phyloP scores from a whole-genome alignment of 176 grass and related monocot species.

The Calamus simplicifolius region DNA sequence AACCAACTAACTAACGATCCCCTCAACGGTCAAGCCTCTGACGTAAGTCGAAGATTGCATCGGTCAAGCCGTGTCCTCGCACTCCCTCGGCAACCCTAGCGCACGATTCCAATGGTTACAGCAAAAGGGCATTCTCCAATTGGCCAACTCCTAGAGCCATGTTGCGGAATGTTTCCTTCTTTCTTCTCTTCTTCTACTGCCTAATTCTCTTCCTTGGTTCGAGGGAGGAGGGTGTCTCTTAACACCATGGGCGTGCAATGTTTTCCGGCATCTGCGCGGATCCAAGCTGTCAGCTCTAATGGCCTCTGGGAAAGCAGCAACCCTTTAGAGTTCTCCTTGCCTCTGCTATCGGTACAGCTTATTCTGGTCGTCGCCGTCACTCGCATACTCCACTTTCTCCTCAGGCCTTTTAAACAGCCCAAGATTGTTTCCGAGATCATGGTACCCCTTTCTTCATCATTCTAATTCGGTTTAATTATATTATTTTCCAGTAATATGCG shows the following conservation, averaged over 20 bases:
- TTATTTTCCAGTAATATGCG: no score
- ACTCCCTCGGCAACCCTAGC: no score
- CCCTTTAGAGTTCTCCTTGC: slow-evolving; percentile 47
- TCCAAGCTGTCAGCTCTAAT: slow-evolving; percentile 11
- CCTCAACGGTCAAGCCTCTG: no score
- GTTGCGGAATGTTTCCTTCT: no score
- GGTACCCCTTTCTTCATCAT: slow-evolving; percentile 26
- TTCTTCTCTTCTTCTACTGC: no score
- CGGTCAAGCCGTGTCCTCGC: no score
- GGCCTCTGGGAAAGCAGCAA: slow-evolving; percentile 46
- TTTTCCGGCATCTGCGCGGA: slow-evolving; percentile 1
- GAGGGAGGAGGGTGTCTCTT: slow-evolving; percentile 19
- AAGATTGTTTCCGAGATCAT: slow-evolving; percentile 63
- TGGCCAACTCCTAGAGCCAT: no score
- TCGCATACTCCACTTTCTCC: slow-evolving; percentile 50
- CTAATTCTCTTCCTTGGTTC: neutral
- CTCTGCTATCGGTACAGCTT: slow-evolving; percentile 68
- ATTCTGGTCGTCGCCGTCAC: slow-evolving; percentile 69
- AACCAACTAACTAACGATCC: no score
- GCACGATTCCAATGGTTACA: no score
- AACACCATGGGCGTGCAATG: slow-evolving; percentile 22
- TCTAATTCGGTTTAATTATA: no score
- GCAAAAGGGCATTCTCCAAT: no score
- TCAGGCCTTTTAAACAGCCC: slow-evolving; percentile 71
- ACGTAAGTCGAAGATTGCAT: no score